These are phyloP conservation scores for Gaultheria prostrata DNA, from an alignment of 148 eudicot genomes.

Conservation along the genomic window DNA sequence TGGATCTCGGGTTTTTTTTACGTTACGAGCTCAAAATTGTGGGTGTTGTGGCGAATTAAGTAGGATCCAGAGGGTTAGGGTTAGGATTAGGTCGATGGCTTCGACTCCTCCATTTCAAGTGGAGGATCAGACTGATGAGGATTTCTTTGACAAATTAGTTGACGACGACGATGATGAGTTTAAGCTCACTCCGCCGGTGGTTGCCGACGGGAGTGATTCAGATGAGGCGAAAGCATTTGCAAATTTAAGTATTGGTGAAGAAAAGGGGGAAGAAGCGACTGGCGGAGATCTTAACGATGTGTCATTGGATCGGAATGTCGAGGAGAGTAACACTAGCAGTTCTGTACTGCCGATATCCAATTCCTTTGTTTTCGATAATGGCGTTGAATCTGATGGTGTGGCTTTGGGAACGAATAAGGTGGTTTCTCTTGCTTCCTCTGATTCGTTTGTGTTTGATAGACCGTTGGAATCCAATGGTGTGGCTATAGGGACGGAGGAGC, in stretches of 20 bases:
- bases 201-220: constrained; percentile 40
- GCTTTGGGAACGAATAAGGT: constrained; percentile 22
- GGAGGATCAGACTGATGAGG: constrained; percentile 88
- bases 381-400: constrained; percentile 28
- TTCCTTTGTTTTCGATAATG: constrained; percentile 43
- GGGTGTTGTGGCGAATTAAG: constrained; percentile 16
- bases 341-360: constrained; percentile 20
- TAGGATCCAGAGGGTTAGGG: constrained; percentile 23
- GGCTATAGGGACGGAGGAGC: constrained; percentile 24
- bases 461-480: constrained; percentile 30
- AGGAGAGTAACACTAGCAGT: constrained; percentile 24
- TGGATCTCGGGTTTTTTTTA: constrained; percentile 27
- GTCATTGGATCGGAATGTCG: constrained; percentile 15
- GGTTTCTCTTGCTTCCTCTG: constrained; percentile 24
- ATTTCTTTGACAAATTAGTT: constrained; percentile 83
- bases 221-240: constrained; percentile 53
- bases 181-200: constrained; percentile 14
- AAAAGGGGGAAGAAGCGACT: constrained; percentile 22
- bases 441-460: constrained; percentile 41
- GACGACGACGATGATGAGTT: constrained; percentile 70
- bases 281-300: not conserved
- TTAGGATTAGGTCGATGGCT: constrained; percentile 49
- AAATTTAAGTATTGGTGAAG: constrained; percentile 36
- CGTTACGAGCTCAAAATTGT: not conserved
- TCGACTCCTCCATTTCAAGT: constrained; percentile 66